Evolutionary conservation across 805 yeast genomes (phyloP), one percentile per base, ranked within the genome.

Genomic region (Starmerella tilneyi): DNA sequence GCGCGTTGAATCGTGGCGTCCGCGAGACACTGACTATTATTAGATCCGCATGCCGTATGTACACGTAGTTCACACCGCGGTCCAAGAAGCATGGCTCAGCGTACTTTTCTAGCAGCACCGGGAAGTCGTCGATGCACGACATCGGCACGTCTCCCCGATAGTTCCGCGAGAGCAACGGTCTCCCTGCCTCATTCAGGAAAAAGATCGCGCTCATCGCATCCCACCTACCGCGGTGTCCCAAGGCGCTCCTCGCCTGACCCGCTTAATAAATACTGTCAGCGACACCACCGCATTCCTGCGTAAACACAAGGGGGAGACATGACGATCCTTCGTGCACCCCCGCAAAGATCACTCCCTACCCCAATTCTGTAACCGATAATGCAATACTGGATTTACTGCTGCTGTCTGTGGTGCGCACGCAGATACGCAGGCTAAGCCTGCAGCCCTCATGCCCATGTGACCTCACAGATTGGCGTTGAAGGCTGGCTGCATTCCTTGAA

Each of bases 131-230:
- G 41, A 80, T 70, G 6, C 83, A 71, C 15, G 69, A 63, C 35
- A 68, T 52, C 4, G 84, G 77, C 16, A 81, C 72, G 55, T 81
- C 86, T 3, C 84, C 82, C 49, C 78, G 74, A 59, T 80, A 81
- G 59, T 80, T 82, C 44, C 89, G 64, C 17, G 81, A 71, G 43
- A 81, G 71, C 44, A 81, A 68, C 22, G 83, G 77, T 56, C 77
- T 74, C 28, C 84, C 84, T 56, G 76, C 74, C 56, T 73, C 71
- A 61, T 80, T 85, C 46, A 81, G 69, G 55, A 81, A 76, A 54
- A 76, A 81, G 40, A 81, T 70, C 45, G 79, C 80, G 53, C 54
- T 51, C 54, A 51, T 51, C 38, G 44, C 40, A 24, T 36, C 40
- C 4, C 40, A 13, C 27, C 15, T 13, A 16, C 38, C 22, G 40